Evolutionary conservation across 352 stramenopile genomes (phyloP).

Genomic region (Phytophthora fragariaefolia): DNA sequence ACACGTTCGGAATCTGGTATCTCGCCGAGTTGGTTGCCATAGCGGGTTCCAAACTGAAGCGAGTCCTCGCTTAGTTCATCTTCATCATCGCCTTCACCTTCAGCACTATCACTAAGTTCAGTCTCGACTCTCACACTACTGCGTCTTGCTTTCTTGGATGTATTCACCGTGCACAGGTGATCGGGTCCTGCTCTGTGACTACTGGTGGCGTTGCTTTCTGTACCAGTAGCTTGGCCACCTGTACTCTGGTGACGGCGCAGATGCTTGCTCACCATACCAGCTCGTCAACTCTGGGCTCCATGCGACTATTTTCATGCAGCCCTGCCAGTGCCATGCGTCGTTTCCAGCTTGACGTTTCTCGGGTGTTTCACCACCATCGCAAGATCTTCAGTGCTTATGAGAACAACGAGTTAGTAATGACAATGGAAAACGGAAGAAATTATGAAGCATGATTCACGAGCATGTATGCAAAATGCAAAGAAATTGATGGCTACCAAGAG

Average conservation of each 20-base stretch:
- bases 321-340: conserved; percentile 8
- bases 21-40: conserved; percentile 30
- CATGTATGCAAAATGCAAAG: conserved; percentile 39
- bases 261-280: conserved; percentile 39
- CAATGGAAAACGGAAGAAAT: background rate
- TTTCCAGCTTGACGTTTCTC: conserved; percentile 20
- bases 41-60: background rate
- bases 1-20: conserved; percentile 41
- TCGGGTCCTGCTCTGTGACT: background rate
- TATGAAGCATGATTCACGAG: conserved; percentile 15
- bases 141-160: conserved; percentile 6
- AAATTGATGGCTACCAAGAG: conserved; percentile 28
- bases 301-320: conserved; percentile 29
- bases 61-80: conserved; percentile 8
- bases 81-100: conserved; percentile 11
- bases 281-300: conserved; percentile 14
- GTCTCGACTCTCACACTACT: background rate
- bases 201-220: background rate
- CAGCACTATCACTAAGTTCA: conserved; percentile 3
- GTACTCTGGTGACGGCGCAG: conserved; percentile 15
- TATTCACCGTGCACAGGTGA: conserved; percentile 2
- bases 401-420: conserved; percentile 22
- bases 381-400: conserved; percentile 3
- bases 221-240: conserved; percentile 11
- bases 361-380: conserved; percentile 28